phyloP scores from a whole-genome alignment of 2,329 filamentous ascomycete species.

The Ophiocordyceps camponoti-leonardi region DNA sequence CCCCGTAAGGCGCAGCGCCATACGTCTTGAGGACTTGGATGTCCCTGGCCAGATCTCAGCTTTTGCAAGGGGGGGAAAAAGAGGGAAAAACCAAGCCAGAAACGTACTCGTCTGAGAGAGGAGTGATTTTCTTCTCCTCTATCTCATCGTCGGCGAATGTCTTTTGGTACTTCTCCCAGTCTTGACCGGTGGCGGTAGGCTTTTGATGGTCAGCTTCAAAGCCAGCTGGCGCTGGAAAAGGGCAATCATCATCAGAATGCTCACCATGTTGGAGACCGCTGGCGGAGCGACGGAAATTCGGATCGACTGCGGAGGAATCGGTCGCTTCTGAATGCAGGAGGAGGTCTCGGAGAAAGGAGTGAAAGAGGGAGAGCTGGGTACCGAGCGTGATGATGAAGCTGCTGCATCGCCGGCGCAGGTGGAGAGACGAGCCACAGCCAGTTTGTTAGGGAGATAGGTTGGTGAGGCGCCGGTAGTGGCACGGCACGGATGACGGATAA shows the following conservation, averaged over 20 bases:
- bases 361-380: not conserved
- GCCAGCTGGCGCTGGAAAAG: not conserved
- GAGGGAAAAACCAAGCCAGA: not conserved
- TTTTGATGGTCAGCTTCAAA: constrained; percentile 20
- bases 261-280: constrained; percentile 24
- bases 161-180: constrained; percentile 99
- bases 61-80: not conserved
- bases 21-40: constrained; percentile 99
- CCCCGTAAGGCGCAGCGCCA: constrained; percentile 87
- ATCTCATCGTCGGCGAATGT: constrained; percentile 91
- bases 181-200: constrained; percentile 85
- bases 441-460: not conserved
- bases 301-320: constrained; percentile 1
- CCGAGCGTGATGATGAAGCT: not conserved
- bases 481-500: constrained; percentile 17
- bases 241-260: constrained; percentile 2
- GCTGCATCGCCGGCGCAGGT: not conserved
- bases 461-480: not conserved
- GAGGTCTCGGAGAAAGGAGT: not conserved
- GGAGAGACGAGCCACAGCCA: not conserved
- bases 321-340: not conserved
- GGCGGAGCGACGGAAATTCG: constrained; percentile 6
- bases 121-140: constrained; percentile 99
- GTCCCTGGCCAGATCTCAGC: constrained; percentile 44
- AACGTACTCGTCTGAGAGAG: constrained; percentile 83